A percentile compares a stretch with the other conserved stretches of the same genome.
Conservation (phyloP, 139 green algal genomes). For the Tetraselmis striata region DNA sequence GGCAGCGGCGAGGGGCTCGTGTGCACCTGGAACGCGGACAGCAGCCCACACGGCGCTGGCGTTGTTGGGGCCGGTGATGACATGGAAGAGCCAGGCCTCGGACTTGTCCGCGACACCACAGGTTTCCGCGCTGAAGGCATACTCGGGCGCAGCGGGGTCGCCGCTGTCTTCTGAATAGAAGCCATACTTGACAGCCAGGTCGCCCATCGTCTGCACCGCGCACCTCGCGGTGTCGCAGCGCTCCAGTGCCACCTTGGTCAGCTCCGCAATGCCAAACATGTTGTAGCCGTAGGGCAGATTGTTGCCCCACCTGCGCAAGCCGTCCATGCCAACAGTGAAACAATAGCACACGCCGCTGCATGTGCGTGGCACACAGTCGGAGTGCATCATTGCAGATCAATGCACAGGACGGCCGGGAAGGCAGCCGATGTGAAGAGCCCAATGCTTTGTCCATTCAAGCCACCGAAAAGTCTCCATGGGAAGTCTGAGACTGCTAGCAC, state of each 20-base stretch:
- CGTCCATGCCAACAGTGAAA: too few relatives aligned
- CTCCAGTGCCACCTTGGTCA: constrained; percentile 12
- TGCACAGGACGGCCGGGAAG: too few relatives aligned
- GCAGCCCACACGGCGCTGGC: constrained; percentile 5
- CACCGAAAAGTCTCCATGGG: too few relatives aligned
- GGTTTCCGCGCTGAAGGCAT: constrained; percentile 7
- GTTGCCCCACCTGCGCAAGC: constrained; percentile 4
- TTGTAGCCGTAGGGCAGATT: neutral
- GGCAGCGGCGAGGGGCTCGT: too few relatives aligned
- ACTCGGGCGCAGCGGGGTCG: neutral
- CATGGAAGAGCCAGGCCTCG: constrained; percentile 15
- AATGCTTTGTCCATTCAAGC: too few relatives aligned
- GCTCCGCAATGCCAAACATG: constrained; percentile 7
- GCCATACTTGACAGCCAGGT: constrained; percentile 6
- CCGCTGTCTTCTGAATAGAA: constrained; percentile 7
- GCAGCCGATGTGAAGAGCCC: too few relatives aligned
- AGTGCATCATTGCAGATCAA: too few relatives aligned
- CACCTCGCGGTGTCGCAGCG: constrained; percentile 11
- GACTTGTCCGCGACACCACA: neutral
- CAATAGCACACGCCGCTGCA: too few relatives aligned
- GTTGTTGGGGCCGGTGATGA: neutral
- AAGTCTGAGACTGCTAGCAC: too few relatives aligned
- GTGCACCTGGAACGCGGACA: neutral
- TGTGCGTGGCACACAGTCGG: too few relatives aligned
- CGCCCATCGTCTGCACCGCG: constrained; percentile 8